Evolutionary conservation across 345 rosid genomes (phyloP).

Genomic region (Lepidium didymum): DNA sequence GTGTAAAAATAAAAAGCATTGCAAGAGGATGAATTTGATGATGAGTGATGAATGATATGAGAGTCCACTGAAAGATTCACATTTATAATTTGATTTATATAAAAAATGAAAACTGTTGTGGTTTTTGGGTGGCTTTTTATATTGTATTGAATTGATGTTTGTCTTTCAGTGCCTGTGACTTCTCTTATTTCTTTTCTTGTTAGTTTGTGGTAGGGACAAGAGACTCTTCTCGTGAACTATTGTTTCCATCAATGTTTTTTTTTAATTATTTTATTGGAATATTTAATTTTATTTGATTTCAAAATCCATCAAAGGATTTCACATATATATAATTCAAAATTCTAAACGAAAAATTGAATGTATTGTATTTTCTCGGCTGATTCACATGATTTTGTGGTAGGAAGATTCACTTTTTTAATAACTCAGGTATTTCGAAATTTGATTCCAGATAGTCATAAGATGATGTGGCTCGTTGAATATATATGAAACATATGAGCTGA

Average conservation of each 20-base stretch:
- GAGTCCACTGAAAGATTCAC: constrained; percentile 19
- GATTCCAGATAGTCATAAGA: neutral
- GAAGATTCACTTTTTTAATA: neutral
- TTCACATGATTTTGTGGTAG: no score
- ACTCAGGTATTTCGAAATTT: neutral
- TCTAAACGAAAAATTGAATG: no score
- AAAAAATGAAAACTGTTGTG: neutral
- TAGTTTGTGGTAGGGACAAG: constrained; percentile 21
- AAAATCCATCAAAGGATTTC: no score
- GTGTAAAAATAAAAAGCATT: constrained; percentile 10
- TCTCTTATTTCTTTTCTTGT: constrained; percentile 21
- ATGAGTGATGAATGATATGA: neutral
- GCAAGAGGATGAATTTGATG: neutral
- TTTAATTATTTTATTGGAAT: neutral
- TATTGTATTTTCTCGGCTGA: no score
- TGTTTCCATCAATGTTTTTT: constrained; percentile 7
- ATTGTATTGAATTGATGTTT: constrained; percentile 13
- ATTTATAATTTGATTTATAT: neutral
- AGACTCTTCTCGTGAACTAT: constrained; percentile 20
- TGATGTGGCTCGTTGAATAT: neutral
- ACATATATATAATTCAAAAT: no score
- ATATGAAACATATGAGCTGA: neutral
- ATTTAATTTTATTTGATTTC: neutral
- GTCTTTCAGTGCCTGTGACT: constrained; percentile 32
- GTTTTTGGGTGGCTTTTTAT: neutral